Base-by-base conservation (phyloP, 345 rosid species). In the Noccaea caerulescens region DNA sequence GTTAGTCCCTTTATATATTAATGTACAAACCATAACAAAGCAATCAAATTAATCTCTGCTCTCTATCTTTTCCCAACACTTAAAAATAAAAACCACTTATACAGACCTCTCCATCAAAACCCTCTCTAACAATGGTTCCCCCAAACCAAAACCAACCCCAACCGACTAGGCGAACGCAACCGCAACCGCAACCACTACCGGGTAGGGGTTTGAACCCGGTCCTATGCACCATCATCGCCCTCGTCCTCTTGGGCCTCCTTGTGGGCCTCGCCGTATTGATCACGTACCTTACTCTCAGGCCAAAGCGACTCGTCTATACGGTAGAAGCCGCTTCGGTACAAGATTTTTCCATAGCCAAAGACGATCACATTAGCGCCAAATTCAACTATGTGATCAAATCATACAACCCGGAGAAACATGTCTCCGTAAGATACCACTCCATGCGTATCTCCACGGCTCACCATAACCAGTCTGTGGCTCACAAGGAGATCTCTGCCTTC, bases 271-370 rank as follows among this genome's bases (percentile, higher is more conserved):
- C 78, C n/a, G 72, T 89, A 46, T 73, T 94, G 56, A 81, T 89
- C 79, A 58, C 84, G 8, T 94, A 96, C 96, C 84, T 89, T 2
- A 68, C 80, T 18, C 51, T 93, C 60, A 76, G 79, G 72, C 97
- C 99, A 1, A 84, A 85, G 50, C 81, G 77, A 50, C 78, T 88
- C 8, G 68, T 55, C 13, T 84, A 74, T 80, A 71, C 87, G 1
- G 44, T 89, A 1, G 95, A 91, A 58, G 86, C 84, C 1, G 89
- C 83, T 5, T 85, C 85, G 1, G 55, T 88, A 63, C 77, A 74
- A 49, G 76, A 86, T 25, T 86, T 84, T 69, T 73, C 79, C 63
- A 66, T 89, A 10, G 63, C 72, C 66, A 65, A 81, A 34, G 71
- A 82, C 14, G 71, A 83, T 80, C 94, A 83, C 73, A 83, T 91